phyloP scores from a whole-genome alignment of 495 filamentous ascomycete genomes.

The Platismatia glauca region DNA sequence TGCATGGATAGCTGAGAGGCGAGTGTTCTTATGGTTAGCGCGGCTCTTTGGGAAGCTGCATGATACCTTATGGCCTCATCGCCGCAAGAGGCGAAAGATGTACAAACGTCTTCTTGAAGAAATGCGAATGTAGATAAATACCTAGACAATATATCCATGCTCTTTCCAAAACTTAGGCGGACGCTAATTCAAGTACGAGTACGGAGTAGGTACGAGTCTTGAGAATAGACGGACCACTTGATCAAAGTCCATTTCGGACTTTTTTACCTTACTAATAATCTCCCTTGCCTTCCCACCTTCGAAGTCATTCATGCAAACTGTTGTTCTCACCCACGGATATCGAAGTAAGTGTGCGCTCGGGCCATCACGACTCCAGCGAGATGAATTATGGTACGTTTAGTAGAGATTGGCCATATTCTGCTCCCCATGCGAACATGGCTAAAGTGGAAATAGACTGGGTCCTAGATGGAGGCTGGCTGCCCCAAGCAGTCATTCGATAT shows the following conservation, averaged over 20 bases:
- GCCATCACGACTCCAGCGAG: not conserved
- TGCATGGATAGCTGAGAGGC: slow-evolving; percentile 62
- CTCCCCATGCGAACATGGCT: not conserved
- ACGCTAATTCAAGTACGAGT: slow-evolving; percentile 7
- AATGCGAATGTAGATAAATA: slow-evolving; percentile 46
- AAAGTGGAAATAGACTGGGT: slow-evolving; percentile 34
- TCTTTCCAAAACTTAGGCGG: not conserved
- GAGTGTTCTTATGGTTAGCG: slow-evolving; percentile 61
- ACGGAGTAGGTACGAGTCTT: no score
- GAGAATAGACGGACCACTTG: no score
- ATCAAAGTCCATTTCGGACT: slow-evolving; percentile 13
- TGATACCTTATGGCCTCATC: slow-evolving; percentile 43
- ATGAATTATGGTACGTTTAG: slow-evolving; percentile 29
- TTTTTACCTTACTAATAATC: not conserved
- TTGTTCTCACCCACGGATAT: no score
- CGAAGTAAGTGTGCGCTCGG: not conserved
- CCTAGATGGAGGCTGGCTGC: slow-evolving; percentile 52
- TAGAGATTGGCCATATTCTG: not conserved
- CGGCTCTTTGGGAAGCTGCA: slow-evolving; percentile 53
- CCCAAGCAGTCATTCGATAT: slow-evolving; percentile 43
- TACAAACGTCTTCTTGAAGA: slow-evolving; percentile 75
- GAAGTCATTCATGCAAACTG: slow-evolving; percentile 15
- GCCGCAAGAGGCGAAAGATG: slow-evolving; percentile 67
- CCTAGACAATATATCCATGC: slow-evolving; percentile 2
- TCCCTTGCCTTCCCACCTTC: slow-evolving; percentile 10